Evolutionary conservation across 768 basidiomycete species (phyloP).

Genomic region (Mycena chlorophos): DNA sequence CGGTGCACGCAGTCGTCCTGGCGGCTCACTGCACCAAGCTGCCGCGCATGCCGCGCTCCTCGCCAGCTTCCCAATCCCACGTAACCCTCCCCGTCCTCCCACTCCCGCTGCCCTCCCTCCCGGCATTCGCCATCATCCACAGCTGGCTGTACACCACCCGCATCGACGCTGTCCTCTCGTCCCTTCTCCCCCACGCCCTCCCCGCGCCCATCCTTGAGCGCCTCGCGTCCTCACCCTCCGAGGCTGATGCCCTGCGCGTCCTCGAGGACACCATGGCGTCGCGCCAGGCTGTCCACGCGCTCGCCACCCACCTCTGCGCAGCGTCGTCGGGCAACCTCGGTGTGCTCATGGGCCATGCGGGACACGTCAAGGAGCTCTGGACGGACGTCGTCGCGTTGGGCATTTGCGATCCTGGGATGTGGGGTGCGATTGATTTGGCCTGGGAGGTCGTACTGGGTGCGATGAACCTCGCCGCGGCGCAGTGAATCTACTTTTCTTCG

Average conservation of each 20-base stretch:
- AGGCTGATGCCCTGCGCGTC: conserved; percentile 13
- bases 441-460: conserved; percentile 55
- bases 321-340: conserved; percentile 24
- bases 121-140: conserved; percentile 46
- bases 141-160: conserved; percentile 51
- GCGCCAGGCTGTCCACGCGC: conserved; percentile 31
- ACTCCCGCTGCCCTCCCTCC: conserved; percentile 48
- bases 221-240: conserved; percentile 3
- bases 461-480: conserved; percentile 34
- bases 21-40: conserved; percentile 68
- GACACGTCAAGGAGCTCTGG: conserved; percentile 53
- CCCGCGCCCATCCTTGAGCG: conserved; percentile 14
- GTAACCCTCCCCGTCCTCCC: conserved; percentile 33
- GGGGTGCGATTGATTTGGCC: conserved; percentile 52
- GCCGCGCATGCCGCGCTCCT: conserved; percentile 48
- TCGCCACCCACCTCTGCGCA: conserved; percentile 32
- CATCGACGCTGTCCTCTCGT: conserved; percentile 37
- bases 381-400: conserved; percentile 54
- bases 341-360: conserved; percentile 37
- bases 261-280: conserved; percentile 29
- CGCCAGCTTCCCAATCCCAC: conserved; percentile 22
- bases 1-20: conserved; percentile 70
- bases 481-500: too few species aligned
- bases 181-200: conserved; percentile 39
- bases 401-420: conserved; percentile 48